Percentiles rank a stretch among this genome's conserved stretches.
phyloP scores from a whole-genome alignment of 306 rosid genomes.

The Cicer bijugum region DNA sequence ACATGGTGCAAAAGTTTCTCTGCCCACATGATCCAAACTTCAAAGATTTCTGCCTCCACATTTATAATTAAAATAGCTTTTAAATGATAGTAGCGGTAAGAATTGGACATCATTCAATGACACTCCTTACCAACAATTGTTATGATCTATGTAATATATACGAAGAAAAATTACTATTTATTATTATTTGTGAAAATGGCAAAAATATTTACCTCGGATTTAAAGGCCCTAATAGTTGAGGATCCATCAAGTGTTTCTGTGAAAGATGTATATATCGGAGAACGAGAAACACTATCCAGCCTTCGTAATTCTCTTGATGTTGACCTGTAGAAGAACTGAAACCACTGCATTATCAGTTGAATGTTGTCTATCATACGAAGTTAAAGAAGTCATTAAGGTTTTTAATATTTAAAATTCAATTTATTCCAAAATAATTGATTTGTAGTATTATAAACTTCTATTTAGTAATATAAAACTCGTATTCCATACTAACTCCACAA shows the following conservation, averaged over 20 bases:
- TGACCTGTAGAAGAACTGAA: slow-evolving; percentile 92
- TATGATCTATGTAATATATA: slow-evolving; percentile 20
- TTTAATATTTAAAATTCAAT: slow-evolving; percentile 38
- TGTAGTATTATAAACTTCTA: background rate
- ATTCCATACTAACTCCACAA: slow-evolving; percentile 12
- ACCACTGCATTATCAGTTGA: slow-evolving; percentile 41
- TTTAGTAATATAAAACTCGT: slow-evolving; percentile 5
- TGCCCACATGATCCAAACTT: slow-evolving; percentile 26
- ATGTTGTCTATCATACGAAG: slow-evolving; percentile 24
- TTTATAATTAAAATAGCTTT: slow-evolving; percentile 30
- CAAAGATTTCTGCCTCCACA: slow-evolving; percentile 3
- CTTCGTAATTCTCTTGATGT: slow-evolving; percentile 93
- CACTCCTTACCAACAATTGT: background rate
- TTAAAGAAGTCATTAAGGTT: slow-evolving; percentile 20
- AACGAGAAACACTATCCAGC: slow-evolving; percentile 92
- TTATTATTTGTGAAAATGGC: slow-evolving; percentile 31
- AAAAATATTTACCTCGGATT: slow-evolving; percentile 68
- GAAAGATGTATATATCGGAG: slow-evolving; percentile 95
- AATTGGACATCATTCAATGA: slow-evolving; percentile 11
- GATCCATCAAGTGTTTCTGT: slow-evolving; percentile 93
- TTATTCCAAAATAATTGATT: slow-evolving; percentile 26
- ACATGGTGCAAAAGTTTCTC: slow-evolving; percentile 26
- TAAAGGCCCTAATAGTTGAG: slow-evolving; percentile 85
- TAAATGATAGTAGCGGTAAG: slow-evolving; percentile 10
- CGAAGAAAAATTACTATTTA: background rate